These are phyloP conservation scores for Carnegiea gigantea DNA, from an alignment of 179 eudicot genomes.

Conservation along the genomic window DNA sequence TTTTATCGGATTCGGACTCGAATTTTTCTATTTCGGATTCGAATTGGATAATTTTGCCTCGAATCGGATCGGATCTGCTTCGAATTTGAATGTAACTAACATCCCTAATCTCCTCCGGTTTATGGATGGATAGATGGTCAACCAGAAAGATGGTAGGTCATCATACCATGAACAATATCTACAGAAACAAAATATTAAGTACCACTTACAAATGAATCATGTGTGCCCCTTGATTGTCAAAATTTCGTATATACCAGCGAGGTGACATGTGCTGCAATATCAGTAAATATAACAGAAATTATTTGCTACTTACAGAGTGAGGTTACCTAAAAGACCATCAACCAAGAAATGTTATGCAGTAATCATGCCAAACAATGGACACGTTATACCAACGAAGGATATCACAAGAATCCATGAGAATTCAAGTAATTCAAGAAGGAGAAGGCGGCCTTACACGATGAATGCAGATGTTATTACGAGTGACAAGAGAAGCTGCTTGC, in stretches of 20 bases:
- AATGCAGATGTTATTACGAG: conserved; percentile 79
- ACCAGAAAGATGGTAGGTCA: not conserved
- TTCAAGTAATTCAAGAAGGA: not conserved
- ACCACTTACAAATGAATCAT: conserved; percentile 93
- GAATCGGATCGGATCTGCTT: too few species aligned
- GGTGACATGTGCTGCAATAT: conserved; percentile 68
- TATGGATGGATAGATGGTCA: not conserved
- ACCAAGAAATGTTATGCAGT: conserved; percentile 3
- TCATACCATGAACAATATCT: not conserved
- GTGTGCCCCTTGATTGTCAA: conserved; percentile 47
- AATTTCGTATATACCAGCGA: conserved; percentile 87
- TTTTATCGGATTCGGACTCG: too few species aligned
- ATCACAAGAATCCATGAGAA: not conserved
- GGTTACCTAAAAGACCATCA: not conserved
- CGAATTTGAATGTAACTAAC: too few species aligned
- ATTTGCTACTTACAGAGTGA: not conserved
- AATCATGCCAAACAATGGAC: not conserved
- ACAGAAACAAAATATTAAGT: not conserved
- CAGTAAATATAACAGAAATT: conserved; percentile 2
- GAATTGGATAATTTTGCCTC: too few species aligned
- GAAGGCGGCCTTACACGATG: conserved; percentile 57
- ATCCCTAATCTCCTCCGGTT: not conserved
- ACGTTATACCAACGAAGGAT: too few species aligned
- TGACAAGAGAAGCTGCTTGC: conserved; percentile 95
- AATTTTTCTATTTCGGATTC: too few species aligned